Conservation (phyloP, 192 early-diverging fungal species). For the Oehlia diaphana region DNA sequence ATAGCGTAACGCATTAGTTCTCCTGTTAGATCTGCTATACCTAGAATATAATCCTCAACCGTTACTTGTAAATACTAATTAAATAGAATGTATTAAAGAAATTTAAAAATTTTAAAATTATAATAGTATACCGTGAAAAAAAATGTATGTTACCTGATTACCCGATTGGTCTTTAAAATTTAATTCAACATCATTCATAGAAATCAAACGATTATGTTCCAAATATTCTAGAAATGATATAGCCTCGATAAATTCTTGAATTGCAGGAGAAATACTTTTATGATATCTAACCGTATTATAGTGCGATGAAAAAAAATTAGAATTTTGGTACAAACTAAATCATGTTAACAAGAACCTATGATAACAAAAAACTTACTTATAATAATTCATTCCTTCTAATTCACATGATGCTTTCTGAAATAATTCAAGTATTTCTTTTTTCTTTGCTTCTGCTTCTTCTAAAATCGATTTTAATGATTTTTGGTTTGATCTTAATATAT, state of each 20-base stretch:
- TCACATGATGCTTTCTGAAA: conserved; percentile 37
- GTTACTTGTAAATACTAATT: conserved; percentile 41
- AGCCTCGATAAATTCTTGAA: conserved; percentile 51
- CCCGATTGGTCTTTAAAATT: conserved; percentile 27
- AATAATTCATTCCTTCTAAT: conserved; percentile 40
- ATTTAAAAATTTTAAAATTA: no score
- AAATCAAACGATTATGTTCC: conserved; percentile 30
- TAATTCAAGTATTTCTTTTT: conserved; percentile 33
- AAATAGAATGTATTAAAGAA: no score
- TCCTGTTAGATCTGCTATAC: conserved; percentile 62
- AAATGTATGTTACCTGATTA: conserved; percentile 14
- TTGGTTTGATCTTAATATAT: neutral
- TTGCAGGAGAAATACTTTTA: conserved; percentile 37
- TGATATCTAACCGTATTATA: conserved; percentile 28
- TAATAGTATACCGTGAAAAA: neutral
- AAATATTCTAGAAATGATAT: conserved; percentile 44
- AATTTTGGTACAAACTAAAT: neutral
- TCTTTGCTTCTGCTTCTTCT: conserved; percentile 35
- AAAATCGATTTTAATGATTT: conserved; percentile 28
- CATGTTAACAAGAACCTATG: neutral
- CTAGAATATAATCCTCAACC: conserved; percentile 54
- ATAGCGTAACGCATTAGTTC: conserved; percentile 62
- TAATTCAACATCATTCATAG: conserved; percentile 31
- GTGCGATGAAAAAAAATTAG: no score
- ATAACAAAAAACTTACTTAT: conserved; percentile 33